These are phyloP conservation scores for Oryza officinalis DNA, from an alignment of 176 grass and related monocot genomes.

Conservation along the genomic window DNA sequence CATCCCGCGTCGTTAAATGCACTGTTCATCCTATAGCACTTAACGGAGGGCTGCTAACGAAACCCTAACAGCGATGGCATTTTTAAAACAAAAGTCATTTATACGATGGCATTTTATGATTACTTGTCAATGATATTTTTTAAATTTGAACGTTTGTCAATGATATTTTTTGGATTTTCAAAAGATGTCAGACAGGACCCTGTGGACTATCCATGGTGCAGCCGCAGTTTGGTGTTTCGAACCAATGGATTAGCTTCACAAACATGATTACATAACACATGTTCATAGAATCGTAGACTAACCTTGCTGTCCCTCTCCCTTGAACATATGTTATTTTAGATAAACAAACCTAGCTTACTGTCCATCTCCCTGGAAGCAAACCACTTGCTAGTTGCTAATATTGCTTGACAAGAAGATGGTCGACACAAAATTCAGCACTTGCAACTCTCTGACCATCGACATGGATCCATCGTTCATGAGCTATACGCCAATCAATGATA, in stretches of 20 bases:
- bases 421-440: background rate
- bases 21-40: no score
- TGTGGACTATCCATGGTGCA: background rate
- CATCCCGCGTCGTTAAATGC: no score
- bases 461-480: background rate
- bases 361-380: background rate
- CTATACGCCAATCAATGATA: background rate
- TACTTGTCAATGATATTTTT: no score
- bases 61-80: no score
- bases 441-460: background rate
- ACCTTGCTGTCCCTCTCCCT: background rate
- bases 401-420: background rate
- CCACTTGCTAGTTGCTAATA: background rate
- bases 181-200: background rate
- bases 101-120: no score
- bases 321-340: background rate
- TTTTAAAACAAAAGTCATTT: no score
- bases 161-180: no score
- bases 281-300: background rate
- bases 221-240: background rate
- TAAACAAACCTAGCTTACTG: background rate
- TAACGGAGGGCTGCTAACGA: no score
- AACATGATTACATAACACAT: background rate
- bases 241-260: background rate
- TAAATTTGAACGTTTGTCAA: no score